Evolutionary conservation across 305 asterid species (phyloP).

Genomic region (Plantago coronopus): DNA sequence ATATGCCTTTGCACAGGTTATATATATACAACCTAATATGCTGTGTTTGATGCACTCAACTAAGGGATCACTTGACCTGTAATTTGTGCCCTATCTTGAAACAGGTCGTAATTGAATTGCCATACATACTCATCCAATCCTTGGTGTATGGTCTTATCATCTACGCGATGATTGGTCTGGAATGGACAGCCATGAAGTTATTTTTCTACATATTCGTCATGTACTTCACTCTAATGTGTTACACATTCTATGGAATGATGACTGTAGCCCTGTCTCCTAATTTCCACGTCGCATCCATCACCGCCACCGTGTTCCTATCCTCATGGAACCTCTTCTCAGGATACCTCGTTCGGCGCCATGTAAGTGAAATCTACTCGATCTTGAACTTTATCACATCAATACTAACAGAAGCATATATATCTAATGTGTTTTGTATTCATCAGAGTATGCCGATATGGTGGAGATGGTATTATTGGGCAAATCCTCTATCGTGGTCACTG

Average conservation of each 20-base stretch:
- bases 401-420: neutral
- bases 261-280: conserved; percentile 46
- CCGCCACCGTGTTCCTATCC: conserved; percentile 31
- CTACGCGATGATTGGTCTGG: conserved; percentile 55
- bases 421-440: neutral
- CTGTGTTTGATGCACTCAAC: neutral
- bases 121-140: conserved; percentile 39
- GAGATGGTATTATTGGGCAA: no score
- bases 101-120: conserved; percentile 42
- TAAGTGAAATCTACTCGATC: conserved; percentile 22
- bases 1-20: conserved; percentile 45
- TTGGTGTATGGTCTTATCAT: conserved; percentile 38
- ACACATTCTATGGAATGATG: conserved; percentile 62
- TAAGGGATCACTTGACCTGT: neutral
- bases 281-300: conserved; percentile 38
- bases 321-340: conserved; percentile 60
- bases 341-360: conserved; percentile 52
- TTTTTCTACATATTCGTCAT: conserved; percentile 47
- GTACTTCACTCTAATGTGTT: conserved; percentile 38
- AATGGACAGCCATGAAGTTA: conserved; percentile 46
- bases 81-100: conserved; percentile 8
- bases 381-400: neutral
- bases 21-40: neutral
- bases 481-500: conserved; percentile 57
- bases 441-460: conserved; percentile 63